Evolutionary conservation across 2,329 filamentous ascomycete species (phyloP).

Genomic region (Aspergillus fructus): DNA sequence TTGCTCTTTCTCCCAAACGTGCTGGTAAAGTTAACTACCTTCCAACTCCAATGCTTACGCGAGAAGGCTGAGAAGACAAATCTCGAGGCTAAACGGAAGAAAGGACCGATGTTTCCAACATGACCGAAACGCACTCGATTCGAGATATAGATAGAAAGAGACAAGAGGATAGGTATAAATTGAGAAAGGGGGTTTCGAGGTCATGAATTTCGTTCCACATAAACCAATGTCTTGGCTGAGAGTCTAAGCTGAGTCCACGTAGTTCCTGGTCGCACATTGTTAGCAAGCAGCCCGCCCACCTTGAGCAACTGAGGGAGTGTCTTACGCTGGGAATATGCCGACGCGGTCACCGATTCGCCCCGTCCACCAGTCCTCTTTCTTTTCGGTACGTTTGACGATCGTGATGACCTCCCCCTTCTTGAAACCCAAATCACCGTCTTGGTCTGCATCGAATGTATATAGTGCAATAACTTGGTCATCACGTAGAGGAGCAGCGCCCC

Average conservation of each 20-base stretch:
- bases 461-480: conserved; percentile 84
- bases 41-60: conserved; percentile 8
- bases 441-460: conserved; percentile 92
- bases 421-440: conserved; percentile 88
- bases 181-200: conserved; percentile 1
- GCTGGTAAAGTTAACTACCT: conserved; percentile 2
- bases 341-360: conserved; percentile 80
- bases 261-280: conserved; percentile 30
- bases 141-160: conserved; percentile 4
- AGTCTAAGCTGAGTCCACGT: conserved; percentile 34
- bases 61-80: conserved; percentile 4
- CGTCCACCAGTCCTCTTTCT: conserved; percentile 96
- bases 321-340: conserved; percentile 86
- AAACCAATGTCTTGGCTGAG: conserved; percentile 15
- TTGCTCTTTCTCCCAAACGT: not conserved
- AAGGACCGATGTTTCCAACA: conserved; percentile 1
- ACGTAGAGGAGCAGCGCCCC: conserved; percentile 37
- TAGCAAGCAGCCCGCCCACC: conserved; percentile 10
- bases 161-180: conserved; percentile 1
- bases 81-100: not conserved
- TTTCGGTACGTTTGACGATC: conserved; percentile 90
- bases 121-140: conserved; percentile 1
- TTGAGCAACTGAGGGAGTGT: not conserved
- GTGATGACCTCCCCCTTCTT: conserved; percentile 98
- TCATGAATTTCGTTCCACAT: conserved; percentile 27